Evolutionary conservation across 495 filamentous ascomycete genomes (phyloP), one percentile per base, ranked within the genome.

Genomic region (Margaritispora aquatica): DNA sequence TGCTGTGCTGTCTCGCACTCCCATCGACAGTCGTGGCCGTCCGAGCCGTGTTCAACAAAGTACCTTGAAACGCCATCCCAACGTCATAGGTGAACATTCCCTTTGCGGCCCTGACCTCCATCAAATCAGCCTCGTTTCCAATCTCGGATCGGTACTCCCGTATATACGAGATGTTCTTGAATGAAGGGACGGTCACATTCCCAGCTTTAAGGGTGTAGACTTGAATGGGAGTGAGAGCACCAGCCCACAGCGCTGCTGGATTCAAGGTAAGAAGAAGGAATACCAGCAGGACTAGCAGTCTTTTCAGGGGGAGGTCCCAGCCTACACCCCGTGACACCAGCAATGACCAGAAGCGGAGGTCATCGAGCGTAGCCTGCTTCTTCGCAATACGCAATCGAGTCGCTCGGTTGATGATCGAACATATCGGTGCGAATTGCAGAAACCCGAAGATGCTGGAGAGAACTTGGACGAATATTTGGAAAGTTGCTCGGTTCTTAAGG

Each of bases 231-330:
- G 72, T 74, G 13, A 71, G 62, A 11, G 72, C 69, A 47, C 71
- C 72, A 24, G 71, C 69, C 72, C 72, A 74, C 34, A 74, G 41
- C 21, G 70, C 66, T 38, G 70, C 53, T 8, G 71, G 66, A 1
- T 69, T 41, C 20, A 54, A 26, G 11, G 57, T 51, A 5, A 72
- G 34, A 49, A 57, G 55, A 15, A 66, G 38, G 50, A 66, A 62
- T n/a, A 66, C 51, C 1, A 66, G 22, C 1, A 70, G 58, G 10
- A 67, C 19, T 10, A 64, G 41, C 4, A 62, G 2, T 51, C 57
- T 3, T 3, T 20, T 23, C 15, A 55, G 17, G 10, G 58, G 58
- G 7, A 52, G 9, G 13, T 19, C 24, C 50, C 50, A 52, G 24
- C 24, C 50, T 20, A 52, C 9, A 2, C 24, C 17, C 24, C 24